Conservation (phyloP, 768 basidiomycete genomes). For the Cytidiella melzeri region DNA sequence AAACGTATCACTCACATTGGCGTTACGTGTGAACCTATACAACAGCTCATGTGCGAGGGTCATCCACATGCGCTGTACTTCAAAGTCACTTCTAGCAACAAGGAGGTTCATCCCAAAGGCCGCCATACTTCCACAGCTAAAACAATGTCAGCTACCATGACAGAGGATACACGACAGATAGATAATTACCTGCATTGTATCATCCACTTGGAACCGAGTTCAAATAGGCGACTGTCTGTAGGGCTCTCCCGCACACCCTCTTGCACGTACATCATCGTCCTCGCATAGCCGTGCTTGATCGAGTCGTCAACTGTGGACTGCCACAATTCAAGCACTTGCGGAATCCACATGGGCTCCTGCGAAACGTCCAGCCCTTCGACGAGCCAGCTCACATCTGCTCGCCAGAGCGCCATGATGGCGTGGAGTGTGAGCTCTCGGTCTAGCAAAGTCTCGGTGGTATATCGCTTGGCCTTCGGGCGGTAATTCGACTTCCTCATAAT, state of each 20-base stretch:
- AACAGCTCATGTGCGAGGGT: slow-evolving; percentile 54
- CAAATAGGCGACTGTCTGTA: slow-evolving; percentile 21
- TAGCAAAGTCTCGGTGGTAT: slow-evolving; percentile 49
- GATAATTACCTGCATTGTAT: slow-evolving; percentile 40
- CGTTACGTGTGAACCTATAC: slow-evolving; percentile 44
- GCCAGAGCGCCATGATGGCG: slow-evolving; percentile 65
- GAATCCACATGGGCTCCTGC: slow-evolving; percentile 42
- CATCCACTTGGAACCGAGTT: slow-evolving; percentile 36
- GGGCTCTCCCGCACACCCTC: slow-evolving; percentile 6
- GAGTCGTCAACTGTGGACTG: slow-evolving; percentile 56
- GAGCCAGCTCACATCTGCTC: slow-evolving; percentile 49
- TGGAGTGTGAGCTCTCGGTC: slow-evolving; percentile 69
- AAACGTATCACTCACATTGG: slow-evolving; percentile 34
- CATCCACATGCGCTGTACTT: slow-evolving; percentile 65
- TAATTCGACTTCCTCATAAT: slow-evolving; percentile 44
- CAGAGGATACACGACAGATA: no score
- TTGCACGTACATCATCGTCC: slow-evolving; percentile 26
- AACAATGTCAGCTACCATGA: not conserved
- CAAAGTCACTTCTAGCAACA: slow-evolving; percentile 49
- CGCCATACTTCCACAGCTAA: slow-evolving; percentile 29
- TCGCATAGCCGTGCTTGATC: slow-evolving; percentile 47
- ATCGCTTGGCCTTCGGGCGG: slow-evolving; percentile 58
- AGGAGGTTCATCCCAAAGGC: slow-evolving; percentile 55
- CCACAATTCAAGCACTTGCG: slow-evolving; percentile 48
- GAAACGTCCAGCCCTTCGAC: slow-evolving; percentile 36